Percentiles rank a stretch among this genome's conserved stretches.
Conservation (phyloP, 108 stramenopile species). For the Conticribra guillardii region DNA sequence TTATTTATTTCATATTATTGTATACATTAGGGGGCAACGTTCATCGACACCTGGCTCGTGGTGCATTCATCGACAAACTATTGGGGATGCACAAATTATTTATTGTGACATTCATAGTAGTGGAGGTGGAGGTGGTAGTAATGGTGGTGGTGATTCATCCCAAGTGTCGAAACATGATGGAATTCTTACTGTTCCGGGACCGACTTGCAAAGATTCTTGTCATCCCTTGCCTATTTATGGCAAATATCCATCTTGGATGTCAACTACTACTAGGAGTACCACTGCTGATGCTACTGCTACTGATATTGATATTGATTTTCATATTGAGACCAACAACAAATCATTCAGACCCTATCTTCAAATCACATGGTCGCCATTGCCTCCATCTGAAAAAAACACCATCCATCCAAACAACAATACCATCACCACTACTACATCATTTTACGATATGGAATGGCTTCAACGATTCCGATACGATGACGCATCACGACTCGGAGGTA, state of each 20-base stretch:
- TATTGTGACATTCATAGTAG: slow-evolving; percentile 17
- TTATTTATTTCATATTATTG: too few species aligned
- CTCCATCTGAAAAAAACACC: too few species aligned
- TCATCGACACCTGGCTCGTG: slow-evolving; percentile 55
- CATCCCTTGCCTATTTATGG: slow-evolving; percentile 48
- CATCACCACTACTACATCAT: slow-evolving; percentile 31
- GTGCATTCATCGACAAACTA: slow-evolving; percentile 8
- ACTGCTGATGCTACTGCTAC: too few species aligned
- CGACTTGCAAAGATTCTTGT: slow-evolving; percentile 37
- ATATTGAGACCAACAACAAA: slow-evolving; percentile 4
- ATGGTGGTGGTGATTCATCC: not conserved
- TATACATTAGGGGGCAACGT: too few species aligned
- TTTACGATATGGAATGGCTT: slow-evolving; percentile 65
- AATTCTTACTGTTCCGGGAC: slow-evolving; percentile 29
- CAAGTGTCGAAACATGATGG: not conserved
- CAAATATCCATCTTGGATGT: slow-evolving; percentile 26
- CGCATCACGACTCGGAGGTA: slow-evolving; percentile 12
- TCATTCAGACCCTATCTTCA: slow-evolving; percentile 25
- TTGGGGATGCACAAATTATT: slow-evolving; percentile 32
- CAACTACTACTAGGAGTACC: not conserved
- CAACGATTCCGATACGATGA: slow-evolving; percentile 45
- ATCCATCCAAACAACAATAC: not conserved
- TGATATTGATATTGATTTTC: too few species aligned
- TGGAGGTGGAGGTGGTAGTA: not conserved
- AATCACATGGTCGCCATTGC: slow-evolving; percentile 49